Evolutionary conservation across 768 basidiomycete genomes (phyloP).

Genomic region (Termitomyces sp.): DNA sequence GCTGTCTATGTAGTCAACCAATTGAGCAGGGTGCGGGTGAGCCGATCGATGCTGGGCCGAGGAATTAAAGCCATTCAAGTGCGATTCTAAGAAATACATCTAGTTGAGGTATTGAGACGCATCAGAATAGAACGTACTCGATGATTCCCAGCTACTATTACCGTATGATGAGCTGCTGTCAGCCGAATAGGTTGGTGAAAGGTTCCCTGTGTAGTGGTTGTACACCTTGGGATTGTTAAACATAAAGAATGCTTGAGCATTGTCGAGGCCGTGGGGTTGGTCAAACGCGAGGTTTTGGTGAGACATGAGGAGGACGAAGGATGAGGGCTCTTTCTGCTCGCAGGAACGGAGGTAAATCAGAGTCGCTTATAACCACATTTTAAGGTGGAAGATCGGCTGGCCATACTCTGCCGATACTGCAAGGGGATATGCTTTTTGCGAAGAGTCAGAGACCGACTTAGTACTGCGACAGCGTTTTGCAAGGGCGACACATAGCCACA

Average conservation of each 20-base stretch:
- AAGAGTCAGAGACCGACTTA: background rate
- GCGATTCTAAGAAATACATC: background rate
- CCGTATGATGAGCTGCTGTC: slow-evolving; percentile 1
- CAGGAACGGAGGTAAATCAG: slow-evolving; percentile 1
- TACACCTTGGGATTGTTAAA: slow-evolving; percentile 6
- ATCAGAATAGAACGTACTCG: slow-evolving; percentile 3
- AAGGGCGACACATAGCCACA: slow-evolving; percentile 1
- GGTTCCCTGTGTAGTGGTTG: slow-evolving; percentile 9
- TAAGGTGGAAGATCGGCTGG: slow-evolving; percentile 11
- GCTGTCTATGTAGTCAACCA: background rate
- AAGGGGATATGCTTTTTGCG: slow-evolving; percentile 15
- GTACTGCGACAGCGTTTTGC: background rate
- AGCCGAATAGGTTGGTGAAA: slow-evolving; percentile 8
- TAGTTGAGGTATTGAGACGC: background rate
- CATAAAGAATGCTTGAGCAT: slow-evolving; percentile 11
- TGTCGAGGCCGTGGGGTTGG: slow-evolving; percentile 10
- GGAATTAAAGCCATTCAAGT: background rate
- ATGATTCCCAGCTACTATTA: slow-evolving; percentile 4
- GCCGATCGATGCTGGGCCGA: slow-evolving; percentile 7
- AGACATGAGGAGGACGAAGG: slow-evolving; percentile 4
- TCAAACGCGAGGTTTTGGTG: slow-evolving; percentile 9
- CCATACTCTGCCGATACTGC: slow-evolving; percentile 3
- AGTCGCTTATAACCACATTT: slow-evolving; percentile 13
- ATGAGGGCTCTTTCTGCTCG: slow-evolving; percentile 7
- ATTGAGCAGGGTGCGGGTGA: background rate